Evolutionary conservation across 225 moss, liverwort and hornwort genomes (phyloP).

Genomic region (Pseudisothecium myosuroides): DNA sequence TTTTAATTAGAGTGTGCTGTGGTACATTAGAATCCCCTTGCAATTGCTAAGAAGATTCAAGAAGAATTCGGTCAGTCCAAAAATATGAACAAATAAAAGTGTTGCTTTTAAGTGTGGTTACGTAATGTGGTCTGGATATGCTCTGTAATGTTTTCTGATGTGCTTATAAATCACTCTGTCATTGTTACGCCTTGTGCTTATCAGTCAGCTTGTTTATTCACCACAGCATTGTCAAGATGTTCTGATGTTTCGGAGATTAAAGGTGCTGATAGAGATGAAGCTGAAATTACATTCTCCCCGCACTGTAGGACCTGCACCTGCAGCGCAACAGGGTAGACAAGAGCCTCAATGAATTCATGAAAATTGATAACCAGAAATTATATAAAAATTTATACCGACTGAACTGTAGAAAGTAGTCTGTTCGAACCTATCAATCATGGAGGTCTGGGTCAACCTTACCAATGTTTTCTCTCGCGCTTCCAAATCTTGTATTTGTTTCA

Average conservation of each 20-base stretch:
- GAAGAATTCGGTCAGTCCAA: neutral
- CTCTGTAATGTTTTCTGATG: neutral
- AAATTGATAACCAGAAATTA: neutral
- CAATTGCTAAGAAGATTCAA: neutral
- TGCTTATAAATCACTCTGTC: neutral
- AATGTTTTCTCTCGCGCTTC: neutral
- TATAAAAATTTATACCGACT: neutral
- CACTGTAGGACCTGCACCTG: slow-evolving; percentile 11
- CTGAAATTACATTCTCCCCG: neutral
- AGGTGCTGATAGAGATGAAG: neutral
- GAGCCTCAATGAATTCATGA: neutral
- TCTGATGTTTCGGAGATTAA: neutral
- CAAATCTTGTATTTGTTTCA: neutral
- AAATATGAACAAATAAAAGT: neutral
- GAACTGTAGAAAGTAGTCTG: no score
- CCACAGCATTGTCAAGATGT: neutral
- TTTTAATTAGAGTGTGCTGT: neutral
- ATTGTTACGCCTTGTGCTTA: neutral
- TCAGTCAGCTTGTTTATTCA: neutral
- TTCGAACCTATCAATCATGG: neutral
- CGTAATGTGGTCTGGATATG: neutral
- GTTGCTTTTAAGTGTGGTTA: neutral
- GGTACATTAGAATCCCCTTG: neutral
- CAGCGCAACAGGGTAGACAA: neutral
- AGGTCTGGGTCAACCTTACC: neutral